Conservation (phyloP, 768 basidiomycete genomes). For the Grammothele lineata region DNA sequence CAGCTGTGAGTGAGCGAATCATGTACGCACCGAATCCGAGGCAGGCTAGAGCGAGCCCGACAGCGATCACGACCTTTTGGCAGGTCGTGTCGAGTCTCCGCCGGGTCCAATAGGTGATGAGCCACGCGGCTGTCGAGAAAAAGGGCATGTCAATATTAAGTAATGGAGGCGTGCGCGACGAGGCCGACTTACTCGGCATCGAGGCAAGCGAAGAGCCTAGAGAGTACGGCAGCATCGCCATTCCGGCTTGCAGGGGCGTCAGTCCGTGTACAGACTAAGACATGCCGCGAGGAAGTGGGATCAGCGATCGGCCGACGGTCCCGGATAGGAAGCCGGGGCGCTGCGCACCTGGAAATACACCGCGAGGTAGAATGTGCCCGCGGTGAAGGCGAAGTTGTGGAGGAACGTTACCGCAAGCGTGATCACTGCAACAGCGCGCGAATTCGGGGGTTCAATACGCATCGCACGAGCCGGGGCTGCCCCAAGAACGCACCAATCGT, state of each 20-base stretch:
- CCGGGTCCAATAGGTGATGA: constrained; percentile 64
- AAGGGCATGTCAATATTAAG: constrained; percentile 2
- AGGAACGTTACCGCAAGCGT: constrained; percentile 69
- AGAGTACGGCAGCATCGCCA: constrained; percentile 78
- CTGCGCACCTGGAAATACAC: constrained; percentile 73
- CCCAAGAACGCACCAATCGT: constrained; percentile 49
- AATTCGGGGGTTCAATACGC: constrained; percentile 1
- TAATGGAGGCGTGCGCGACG: constrained; percentile 5
- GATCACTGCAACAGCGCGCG: constrained; percentile 42
- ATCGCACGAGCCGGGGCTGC: background rate
- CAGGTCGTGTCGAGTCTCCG: constrained; percentile 52
- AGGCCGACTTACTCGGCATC: constrained; percentile 44
- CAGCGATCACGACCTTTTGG: constrained; percentile 60
- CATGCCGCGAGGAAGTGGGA: too few relatives aligned
- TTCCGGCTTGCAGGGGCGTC: constrained; percentile 67
- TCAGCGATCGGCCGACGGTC: constrained; percentile 11
- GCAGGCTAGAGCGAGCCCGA: constrained; percentile 61
- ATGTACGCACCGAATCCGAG: constrained; percentile 63
- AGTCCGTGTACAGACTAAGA: constrained; percentile 66
- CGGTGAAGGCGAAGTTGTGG: constrained; percentile 79
- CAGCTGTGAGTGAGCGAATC: too few relatives aligned
- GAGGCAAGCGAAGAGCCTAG: constrained; percentile 82
- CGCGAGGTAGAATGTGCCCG: constrained; percentile 84
- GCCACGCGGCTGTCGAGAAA: constrained; percentile 55
- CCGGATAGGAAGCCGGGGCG: constrained; percentile 2